Percentiles rank a stretch among this genome's conserved stretches.
These are phyloP conservation scores for Ascosphaera aggregata DNA, from an alignment of 2,329 filamentous ascomycete genomes.

Conservation along the genomic window DNA sequence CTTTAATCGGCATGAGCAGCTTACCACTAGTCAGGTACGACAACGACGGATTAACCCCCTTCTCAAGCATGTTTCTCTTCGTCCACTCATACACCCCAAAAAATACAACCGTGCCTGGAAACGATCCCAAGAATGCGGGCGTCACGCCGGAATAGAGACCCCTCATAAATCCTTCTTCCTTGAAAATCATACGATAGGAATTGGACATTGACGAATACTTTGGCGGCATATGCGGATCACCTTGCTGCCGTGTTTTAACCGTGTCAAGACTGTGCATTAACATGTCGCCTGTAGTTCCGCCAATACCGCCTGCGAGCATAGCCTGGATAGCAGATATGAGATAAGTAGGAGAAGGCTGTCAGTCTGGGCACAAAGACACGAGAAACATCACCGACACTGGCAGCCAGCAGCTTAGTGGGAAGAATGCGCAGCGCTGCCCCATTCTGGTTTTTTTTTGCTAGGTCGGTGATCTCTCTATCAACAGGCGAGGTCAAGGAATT, in stretches of 20 bases:
- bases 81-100: slow-evolving; percentile 94
- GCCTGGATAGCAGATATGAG: slow-evolving; percentile 34
- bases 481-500: slow-evolving; percentile 2
- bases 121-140: slow-evolving; percentile 75
- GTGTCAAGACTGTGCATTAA: slow-evolving; percentile 98
- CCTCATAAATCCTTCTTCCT: slow-evolving; percentile 67
- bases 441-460: no score
- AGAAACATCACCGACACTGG: no score
- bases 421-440: no score
- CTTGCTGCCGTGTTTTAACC: slow-evolving; percentile 94
- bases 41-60: slow-evolving; percentile 56
- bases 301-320: slow-evolving; percentile 86
- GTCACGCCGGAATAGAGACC: slow-evolving; percentile 87
- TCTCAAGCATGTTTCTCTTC: slow-evolving; percentile 72
- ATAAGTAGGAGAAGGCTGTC: slow-evolving; percentile 5
- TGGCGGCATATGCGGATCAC: slow-evolving; percentile 76
- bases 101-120: slow-evolving; percentile 82
- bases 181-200: slow-evolving; percentile 79
- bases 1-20: slow-evolving; percentile 7
- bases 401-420: no score
- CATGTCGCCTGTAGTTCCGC: slow-evolving; percentile 85
- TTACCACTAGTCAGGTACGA: slow-evolving; percentile 68
- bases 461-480: no score
- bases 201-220: slow-evolving; percentile 80
- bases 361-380: slow-evolving; percentile 1